Evolutionary conservation across 805 yeast genomes (phyloP).

Genomic region (Metschnikowia aberdeeniae): DNA sequence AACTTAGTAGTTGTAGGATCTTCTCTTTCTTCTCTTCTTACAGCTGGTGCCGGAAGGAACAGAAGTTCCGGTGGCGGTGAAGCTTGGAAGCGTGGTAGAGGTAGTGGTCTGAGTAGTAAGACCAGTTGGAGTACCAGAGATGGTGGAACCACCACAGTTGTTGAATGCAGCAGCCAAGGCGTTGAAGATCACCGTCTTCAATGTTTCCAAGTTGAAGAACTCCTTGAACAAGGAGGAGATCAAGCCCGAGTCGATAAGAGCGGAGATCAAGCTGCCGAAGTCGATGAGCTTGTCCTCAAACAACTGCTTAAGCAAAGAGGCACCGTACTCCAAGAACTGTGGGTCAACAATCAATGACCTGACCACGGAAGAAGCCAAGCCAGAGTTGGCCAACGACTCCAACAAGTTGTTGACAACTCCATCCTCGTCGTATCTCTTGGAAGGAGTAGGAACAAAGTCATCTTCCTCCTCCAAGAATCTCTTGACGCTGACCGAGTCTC

Average conservation of each 20-base stretch:
- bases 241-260: conserved; percentile 34
- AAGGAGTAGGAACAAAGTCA: conserved; percentile 1
- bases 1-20: conserved; percentile 21
- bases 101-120: conserved; percentile 20
- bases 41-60: conserved; percentile 18
- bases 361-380: conserved; percentile 38
- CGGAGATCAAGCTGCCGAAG: conserved; percentile 25
- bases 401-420: conserved; percentile 31
- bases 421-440: conserved; percentile 16
- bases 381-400: conserved; percentile 42
- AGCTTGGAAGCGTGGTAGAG: conserved; percentile 22
- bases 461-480: conserved; percentile 18
- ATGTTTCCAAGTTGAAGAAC: conserved; percentile 36
- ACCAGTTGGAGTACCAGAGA: conserved; percentile 21
- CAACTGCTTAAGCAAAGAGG: conserved; percentile 29
- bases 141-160: conserved; percentile 31
- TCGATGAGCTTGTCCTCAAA: conserved; percentile 27
- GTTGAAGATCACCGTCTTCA: conserved; percentile 37
- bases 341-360: conserved; percentile 34
- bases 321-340: conserved; percentile 37
- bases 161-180: conserved; percentile 42
- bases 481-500: conserved; percentile 19
- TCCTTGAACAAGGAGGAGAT: conserved; percentile 34
- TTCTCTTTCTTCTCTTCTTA: conserved; percentile 25
- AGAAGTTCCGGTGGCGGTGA: conserved; percentile 19